Conservation (phyloP, 2,329 filamentous ascomycete species). For the Chaetomiaceae sp. region DNA sequence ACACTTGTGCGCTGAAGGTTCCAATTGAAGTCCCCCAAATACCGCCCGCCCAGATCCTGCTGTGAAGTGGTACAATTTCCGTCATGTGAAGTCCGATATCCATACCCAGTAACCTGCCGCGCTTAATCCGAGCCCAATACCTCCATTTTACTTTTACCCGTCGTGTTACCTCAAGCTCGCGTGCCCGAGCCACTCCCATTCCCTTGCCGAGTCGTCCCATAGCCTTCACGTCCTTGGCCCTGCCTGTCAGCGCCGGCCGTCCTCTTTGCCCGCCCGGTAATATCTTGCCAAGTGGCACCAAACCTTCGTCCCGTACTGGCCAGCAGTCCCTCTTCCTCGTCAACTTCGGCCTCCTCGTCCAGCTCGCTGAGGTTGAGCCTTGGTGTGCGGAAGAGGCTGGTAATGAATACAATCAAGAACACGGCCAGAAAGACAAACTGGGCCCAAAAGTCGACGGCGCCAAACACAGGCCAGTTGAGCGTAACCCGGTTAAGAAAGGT, state of each 20-base stretch:
- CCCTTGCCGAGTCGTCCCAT: constrained; percentile 18
- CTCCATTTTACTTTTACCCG: neutral
- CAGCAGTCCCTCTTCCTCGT: constrained; percentile 88
- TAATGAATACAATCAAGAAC: constrained; percentile 76
- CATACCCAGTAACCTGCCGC: neutral
- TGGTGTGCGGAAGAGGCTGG: constrained; percentile 75
- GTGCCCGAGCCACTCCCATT: neutral
- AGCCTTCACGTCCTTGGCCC: constrained; percentile 7
- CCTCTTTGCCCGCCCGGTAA: constrained; percentile 53
- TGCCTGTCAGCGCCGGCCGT: neutral
- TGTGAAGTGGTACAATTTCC: neutral
- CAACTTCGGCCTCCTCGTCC: constrained; percentile 84
- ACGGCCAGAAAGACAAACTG: constrained; percentile 87
- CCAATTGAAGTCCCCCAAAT: constrained; percentile 5
- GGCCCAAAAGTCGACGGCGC: constrained; percentile 88
- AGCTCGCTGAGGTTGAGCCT: constrained; percentile 69
- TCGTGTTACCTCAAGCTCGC: neutral
- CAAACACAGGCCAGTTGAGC: constrained; percentile 93
- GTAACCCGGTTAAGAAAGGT: constrained; percentile 91
- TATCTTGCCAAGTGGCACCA: constrained; percentile 83
- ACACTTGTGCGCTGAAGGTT: neutral
- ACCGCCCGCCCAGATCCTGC: neutral
- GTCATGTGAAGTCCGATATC: neutral
- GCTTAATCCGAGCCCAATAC: neutral
- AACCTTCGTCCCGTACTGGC: constrained; percentile 78